Conservation (phyloP, 495 filamentous ascomycete species). For the Penicillium antarcticum region DNA sequence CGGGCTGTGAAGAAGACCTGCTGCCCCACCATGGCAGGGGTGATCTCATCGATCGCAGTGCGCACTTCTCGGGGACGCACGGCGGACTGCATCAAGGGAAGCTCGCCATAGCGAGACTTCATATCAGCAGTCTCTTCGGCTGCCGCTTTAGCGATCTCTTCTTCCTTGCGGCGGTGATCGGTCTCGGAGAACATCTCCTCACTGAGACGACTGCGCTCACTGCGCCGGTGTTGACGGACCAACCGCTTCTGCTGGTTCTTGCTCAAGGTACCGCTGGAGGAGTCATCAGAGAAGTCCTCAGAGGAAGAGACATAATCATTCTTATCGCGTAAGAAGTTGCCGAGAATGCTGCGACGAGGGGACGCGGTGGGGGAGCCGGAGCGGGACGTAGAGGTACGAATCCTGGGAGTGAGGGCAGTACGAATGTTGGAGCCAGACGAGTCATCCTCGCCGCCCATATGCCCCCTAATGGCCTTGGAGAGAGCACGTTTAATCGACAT, state of each 20-base stretch:
- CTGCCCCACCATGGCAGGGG: slow-evolving; percentile 60
- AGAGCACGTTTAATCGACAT: slow-evolving; percentile 48
- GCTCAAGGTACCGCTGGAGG: slow-evolving; percentile 34
- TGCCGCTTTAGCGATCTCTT: slow-evolving; percentile 37
- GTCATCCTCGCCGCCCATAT: slow-evolving; percentile 17
- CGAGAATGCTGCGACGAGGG: slow-evolving; percentile 41
- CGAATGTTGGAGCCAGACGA: slow-evolving; percentile 17
- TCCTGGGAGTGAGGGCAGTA: slow-evolving; percentile 11
- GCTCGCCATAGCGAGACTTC: slow-evolving; percentile 58
- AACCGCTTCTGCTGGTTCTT: slow-evolving; percentile 54
- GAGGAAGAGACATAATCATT: slow-evolving; percentile 40
- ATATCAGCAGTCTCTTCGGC: slow-evolving; percentile 49
- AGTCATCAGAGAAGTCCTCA: slow-evolving; percentile 48
- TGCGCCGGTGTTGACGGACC: slow-evolving; percentile 41
- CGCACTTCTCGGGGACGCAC: slow-evolving; percentile 36
- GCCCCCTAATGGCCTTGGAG: slow-evolving; percentile 37
- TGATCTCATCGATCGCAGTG: slow-evolving; percentile 49
- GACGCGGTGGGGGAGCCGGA: slow-evolving; percentile 17
- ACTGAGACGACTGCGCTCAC: slow-evolving; percentile 43
- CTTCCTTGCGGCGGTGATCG: slow-evolving; percentile 39
- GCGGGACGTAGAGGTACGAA: slow-evolving; percentile 16
- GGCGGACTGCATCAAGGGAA: slow-evolving; percentile 50
- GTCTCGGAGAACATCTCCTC: slow-evolving; percentile 52
- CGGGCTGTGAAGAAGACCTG: slow-evolving; percentile 74
- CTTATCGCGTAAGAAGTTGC: slow-evolving; percentile 38